Base-by-base conservation (phyloP, 1,139 yeast genomes). In the Pichia sp. region DNA sequence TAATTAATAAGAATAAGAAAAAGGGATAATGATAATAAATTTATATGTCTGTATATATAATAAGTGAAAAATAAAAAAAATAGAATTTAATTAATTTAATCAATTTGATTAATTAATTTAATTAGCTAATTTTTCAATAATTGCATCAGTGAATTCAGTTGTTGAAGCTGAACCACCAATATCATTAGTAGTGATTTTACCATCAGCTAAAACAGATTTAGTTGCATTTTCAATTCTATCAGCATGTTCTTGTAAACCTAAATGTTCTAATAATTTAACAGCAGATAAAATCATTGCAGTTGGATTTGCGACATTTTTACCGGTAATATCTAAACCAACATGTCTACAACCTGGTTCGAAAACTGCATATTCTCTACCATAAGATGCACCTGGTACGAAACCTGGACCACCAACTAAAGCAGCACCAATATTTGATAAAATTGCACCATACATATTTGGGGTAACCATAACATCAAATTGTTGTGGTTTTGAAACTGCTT, bases 301-400 rank as follows among this genome's bases (percentile, higher is more conserved):
- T 68, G 98, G 98, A 81, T 92, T 92, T 56, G 97, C 97, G 55
- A 86, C 76, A 75, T 87, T 85, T 70, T 86, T 81, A 65, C 96
- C 97, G 75, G 87, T 78, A 67, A 92, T 86, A 71, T 90, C 97
- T 62, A 89, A 78, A 70, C 97, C 98, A 62, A 90, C 97, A 74
- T 92, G 98, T 78, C 97, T 86, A 74, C 97, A 90, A 70, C 97
- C 98, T 60, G 98, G 98, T 76, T 92, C 98, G 69, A 92, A 92
- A 55, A 92, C 94, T 50, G 98, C 97, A 68, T 85, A 83, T 64
- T 92, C 97, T 69, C 96, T 85, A 70, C 98, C 97, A 60, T 87
- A 89, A 77, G 89, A 87, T 61, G 95, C 97, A 70, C 97, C 97
- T 61, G 98, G 97, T 48, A 92, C 96, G 61, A 92, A 76, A 70